Percentiles rank a stretch among this genome's conserved stretches.
Conservation (phyloP, 768 basidiomycete genomes). For the Lyophyllum shimeji region DNA sequence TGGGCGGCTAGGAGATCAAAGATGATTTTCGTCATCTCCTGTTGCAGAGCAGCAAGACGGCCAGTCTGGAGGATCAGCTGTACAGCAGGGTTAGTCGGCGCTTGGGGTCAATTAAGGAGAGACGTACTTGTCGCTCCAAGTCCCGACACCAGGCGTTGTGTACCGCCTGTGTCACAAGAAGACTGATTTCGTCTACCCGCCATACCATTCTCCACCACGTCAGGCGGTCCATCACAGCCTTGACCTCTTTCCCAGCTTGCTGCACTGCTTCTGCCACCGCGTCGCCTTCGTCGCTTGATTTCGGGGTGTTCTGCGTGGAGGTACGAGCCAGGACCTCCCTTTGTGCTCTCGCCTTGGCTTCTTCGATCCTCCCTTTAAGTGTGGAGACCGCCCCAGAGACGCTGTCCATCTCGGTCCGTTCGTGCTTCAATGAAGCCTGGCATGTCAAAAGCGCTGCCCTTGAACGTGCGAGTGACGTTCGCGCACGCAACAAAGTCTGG, state of each 20-base stretch:
- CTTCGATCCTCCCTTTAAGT: slow-evolving; percentile 38
- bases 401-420: slow-evolving; percentile 33
- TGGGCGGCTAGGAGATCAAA: slow-evolving; percentile 39
- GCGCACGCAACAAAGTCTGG: slow-evolving; percentile 29
- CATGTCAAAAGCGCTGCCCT: slow-evolving; percentile 39
- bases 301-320: background rate
- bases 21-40: slow-evolving; percentile 38
- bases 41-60: slow-evolving; percentile 48
- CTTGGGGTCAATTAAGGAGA: background rate
- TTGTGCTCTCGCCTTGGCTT: slow-evolving; percentile 33
- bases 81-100: background rate
- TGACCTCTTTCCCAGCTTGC: slow-evolving; percentile 37
- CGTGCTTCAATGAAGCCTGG: slow-evolving; percentile 26
- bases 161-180: slow-evolving; percentile 35
- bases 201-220: slow-evolving; percentile 48
- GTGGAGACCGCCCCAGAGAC: slow-evolving; percentile 33
- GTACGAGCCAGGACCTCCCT: slow-evolving; percentile 36
- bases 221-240: slow-evolving; percentile 37
- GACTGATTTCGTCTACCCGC: slow-evolving; percentile 46
- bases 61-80: slow-evolving; percentile 71
- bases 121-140: slow-evolving; percentile 50
- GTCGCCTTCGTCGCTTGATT: slow-evolving; percentile 18
- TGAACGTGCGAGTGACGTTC: slow-evolving; percentile 38
- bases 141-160: slow-evolving; percentile 41
- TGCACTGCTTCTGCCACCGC: slow-evolving; percentile 36